Evolutionary conservation across 2,329 filamentous ascomycete species (phyloP), one percentile per base, ranked within the genome.

Genomic region (Alternaria novae-zelandiae): DNA sequence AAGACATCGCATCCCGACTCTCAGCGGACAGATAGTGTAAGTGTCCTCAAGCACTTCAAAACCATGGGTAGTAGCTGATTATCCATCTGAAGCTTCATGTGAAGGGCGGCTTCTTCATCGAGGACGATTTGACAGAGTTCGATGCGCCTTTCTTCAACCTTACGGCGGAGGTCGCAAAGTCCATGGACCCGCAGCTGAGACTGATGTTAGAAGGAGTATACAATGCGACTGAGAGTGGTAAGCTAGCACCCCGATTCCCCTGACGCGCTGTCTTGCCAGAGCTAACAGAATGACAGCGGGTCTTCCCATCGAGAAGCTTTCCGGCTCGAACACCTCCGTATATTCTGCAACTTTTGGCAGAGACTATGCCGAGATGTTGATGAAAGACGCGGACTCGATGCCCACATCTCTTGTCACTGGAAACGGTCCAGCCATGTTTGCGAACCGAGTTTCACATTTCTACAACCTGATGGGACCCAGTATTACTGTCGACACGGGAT

Each of bases 261-360:
- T 2, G 26, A 50, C 1, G 4, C 11, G 17, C 11, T 15, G 10
- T 50, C 26, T 20, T 8, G 47, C 26, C n/a, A 21, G 17, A 32
- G 26, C 47, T 50, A 21, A 50, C 17, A 12, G 6, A 21, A 32
- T 32, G 26, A 30, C n/a, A 57, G 55, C 44, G 13, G 55, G 55
- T 15, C 17, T 57, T 9, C 55, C 55, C 6, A 57, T n/a, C 21
- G 55, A 57, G 45, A 57, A 57, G 28, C 55, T 57, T n/a, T 32
- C 55, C 15, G 45, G 55, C 2, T 49, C 55, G 23, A 49, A 50
- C 12, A 57, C 55, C n/a, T 57, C 55, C 9, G 55, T 57, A 1
- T 57, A 41, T 20, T 49, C 55, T 4, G 55, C 26, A 17, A 41
- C 15, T 6, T 57, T 41, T 6, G 44, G 26, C 5, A 49, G 28